Evolutionary conservation across 2,329 filamentous ascomycete species (phyloP), one percentile per base, ranked within the genome.

Genomic region (Lasiodiplodia theobromae): DNA sequence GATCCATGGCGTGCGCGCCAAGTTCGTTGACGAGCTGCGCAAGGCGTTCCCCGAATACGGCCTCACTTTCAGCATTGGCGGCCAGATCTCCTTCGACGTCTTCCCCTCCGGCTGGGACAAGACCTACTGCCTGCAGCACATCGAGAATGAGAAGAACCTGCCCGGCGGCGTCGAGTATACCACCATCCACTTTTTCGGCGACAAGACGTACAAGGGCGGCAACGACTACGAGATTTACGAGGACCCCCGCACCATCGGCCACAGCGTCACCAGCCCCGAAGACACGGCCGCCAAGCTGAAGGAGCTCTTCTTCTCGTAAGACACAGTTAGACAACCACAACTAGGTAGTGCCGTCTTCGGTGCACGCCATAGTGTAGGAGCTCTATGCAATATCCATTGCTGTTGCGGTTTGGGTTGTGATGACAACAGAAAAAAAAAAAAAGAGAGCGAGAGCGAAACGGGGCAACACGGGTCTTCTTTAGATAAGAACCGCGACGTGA

Each of bases 101-200:
- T 99, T 99, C 87, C 96, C 96, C 72, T 88, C 85, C 2, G 96
- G 96, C 77, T 99, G 96, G 96, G 96, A 99, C 84, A 99, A 98
- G 89, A 97, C 93, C 11, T 99, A 97, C 87, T 97, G 94, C 84
- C 86, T 98, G 73, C 85, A 88, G 74, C 94, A 97, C 82, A 85
- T 98, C 71, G 93, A 96, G 83, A 87, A 87, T 71, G 94, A 97
- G 80, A 90, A 91, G 75, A 78, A 81, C 21, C 72, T 80, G 79
- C 85, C 87, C 51, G 90, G 88, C 76, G 90, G 91, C 71, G 84
- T 96, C 71, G 83, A 89, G 28, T 98, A 95, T 86, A 92, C 89
- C 73, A 95, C 88, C 54, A 91, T 98, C 74, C 96, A 98, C 86
- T 98, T 98, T 87, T 99, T 98, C 76, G 96, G 96, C 72, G 96